Evolutionary conservation across 2,329 filamentous ascomycete species (phyloP), one percentile per base, ranked within the genome.

Genomic region (Hypocreales sp.): DNA sequence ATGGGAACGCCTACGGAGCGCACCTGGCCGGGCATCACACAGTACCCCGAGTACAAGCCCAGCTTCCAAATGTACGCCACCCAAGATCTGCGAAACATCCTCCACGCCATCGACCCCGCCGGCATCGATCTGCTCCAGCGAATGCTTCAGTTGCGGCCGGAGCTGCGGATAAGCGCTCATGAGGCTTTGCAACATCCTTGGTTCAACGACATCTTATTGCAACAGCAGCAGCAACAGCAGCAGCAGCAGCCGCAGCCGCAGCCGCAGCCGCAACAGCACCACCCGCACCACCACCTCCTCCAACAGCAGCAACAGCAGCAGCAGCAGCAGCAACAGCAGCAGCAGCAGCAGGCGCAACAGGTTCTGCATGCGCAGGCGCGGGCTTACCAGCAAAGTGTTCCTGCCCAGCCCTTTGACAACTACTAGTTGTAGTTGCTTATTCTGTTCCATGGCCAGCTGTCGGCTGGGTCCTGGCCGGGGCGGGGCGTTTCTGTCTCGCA

Each of bases 1-100:
- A 98, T 98, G 90, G 90, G 90, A 35, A 98, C 90, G 0, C 90
- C 90, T 0, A 92, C 82, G 0, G 90, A 98, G 54, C 75, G 84
- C 24, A 84, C 80, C 5, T 98, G 90, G 90, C 87, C 87, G 0
- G 86, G 86, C 22, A 92, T 98, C 47, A 83, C 79, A 13, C 78
- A 87, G 46, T 86, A 92, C 43, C 84, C 87, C n/a, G 90, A 98
- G 54, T 98, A 95, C 65, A 94, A 95, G 63, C 70, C 76, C 25
- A 93, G 78, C 34, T 93, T 93, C 57, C 84, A 90, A 39, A 81
- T 92, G 48, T 95, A 90, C 50, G 80, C 82, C 10, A 93, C 90
- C 2, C 86, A 94, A 48, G 84, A 94, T 41, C 62, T 95, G 29
- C 69, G 80, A 13, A 69, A 77, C 32, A 90, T 95, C 37, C 63